A percentile compares a stretch with the other conserved stretches of the same genome.
Evolutionary conservation across 2,329 filamentous ascomycete genomes (phyloP).

Genomic region (Venturia asperata): DNA sequence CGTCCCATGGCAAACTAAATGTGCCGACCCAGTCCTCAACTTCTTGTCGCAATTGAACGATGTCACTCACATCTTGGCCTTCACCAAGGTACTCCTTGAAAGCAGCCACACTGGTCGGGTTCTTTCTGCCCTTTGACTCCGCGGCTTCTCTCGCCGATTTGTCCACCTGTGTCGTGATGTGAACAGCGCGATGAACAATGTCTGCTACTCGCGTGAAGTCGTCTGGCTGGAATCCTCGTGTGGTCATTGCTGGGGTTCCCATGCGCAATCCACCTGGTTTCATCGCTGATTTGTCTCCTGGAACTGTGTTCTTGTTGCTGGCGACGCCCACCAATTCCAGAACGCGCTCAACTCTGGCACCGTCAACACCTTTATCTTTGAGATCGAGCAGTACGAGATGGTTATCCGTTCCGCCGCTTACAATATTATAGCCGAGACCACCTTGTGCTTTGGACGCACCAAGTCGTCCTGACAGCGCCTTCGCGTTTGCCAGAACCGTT

Average conservation of each 20-base stretch:
- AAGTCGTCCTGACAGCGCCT: conserved; percentile 69
- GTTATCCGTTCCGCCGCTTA: conserved; percentile 92
- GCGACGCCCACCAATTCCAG: conserved; percentile 98
- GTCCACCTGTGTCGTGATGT: conserved; percentile 36
- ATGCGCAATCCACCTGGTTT: conserved; percentile 93
- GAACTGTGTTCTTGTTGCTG: conserved; percentile 99
- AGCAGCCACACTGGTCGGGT: conserved; percentile 33
- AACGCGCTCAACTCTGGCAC: conserved; percentile 89
- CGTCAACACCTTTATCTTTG: conserved; percentile 78
- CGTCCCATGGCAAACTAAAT: conserved; percentile 35
- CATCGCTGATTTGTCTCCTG: conserved; percentile 93
- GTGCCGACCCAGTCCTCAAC: conserved; percentile 38
- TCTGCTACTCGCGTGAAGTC: conserved; percentile 69
- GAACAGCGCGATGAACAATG: conserved; percentile 36
- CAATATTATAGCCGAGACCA: conserved; percentile 82
- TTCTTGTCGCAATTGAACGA: conserved; percentile 35
- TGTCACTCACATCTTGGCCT: conserved; percentile 36
- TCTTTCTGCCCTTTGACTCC: conserved; percentile 33
- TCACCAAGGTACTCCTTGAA: conserved; percentile 38
- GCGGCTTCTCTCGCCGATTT: conserved; percentile 35
- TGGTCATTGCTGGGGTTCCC: conserved; percentile 95
- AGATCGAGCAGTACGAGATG: conserved; percentile 96
- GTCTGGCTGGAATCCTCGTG: conserved; percentile 81
- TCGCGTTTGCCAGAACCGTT: conserved; percentile 87
- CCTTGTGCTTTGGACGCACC: conserved; percentile 63